Percentiles rank a stretch among this genome's conserved stretches.
phyloP scores from a whole-genome alignment of 2,329 filamentous ascomycete species.

The Sarocladiaceae sp. region DNA sequence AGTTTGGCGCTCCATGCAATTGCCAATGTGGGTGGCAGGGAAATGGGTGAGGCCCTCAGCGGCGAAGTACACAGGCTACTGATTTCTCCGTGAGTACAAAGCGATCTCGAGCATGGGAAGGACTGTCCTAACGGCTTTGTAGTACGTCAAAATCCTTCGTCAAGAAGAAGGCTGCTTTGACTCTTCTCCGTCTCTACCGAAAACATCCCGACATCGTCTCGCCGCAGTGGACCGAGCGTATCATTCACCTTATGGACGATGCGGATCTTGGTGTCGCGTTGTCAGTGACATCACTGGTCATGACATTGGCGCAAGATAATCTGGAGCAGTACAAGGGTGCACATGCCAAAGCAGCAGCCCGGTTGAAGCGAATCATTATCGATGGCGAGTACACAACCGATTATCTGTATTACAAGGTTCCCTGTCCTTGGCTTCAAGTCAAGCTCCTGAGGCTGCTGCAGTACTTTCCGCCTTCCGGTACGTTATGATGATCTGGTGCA shows the following conservation, averaged over 20 bases:
- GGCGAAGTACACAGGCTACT: slow-evolving; percentile 86
- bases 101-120: too few relatives aligned
- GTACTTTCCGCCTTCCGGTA: slow-evolving; percentile 92
- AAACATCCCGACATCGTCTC: slow-evolving; percentile 93
- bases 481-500: slow-evolving; percentile 18
- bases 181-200: slow-evolving; percentile 84
- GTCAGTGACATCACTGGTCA: slow-evolving; percentile 91
- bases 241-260: slow-evolving; percentile 99
- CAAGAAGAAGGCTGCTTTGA: slow-evolving; percentile 97
- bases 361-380: slow-evolving; percentile 82
- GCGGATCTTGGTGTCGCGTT: slow-evolving; percentile 87
- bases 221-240: slow-evolving; percentile 93
- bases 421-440: slow-evolving; percentile 96
- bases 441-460: slow-evolving; percentile 88
- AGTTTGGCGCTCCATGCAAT: slow-evolving; percentile 95
- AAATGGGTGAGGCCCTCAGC: slow-evolving; percentile 94
- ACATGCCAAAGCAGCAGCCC: slow-evolving; percentile 86
- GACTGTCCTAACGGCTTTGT: too few relatives aligned
- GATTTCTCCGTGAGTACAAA: slow-evolving; percentile 82
- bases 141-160: slow-evolving; percentile 86
- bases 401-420: slow-evolving; percentile 99
- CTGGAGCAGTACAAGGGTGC: slow-evolving; percentile 91
- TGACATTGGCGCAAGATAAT: slow-evolving; percentile 89
- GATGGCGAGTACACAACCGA: slow-evolving; percentile 85
- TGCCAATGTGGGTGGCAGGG: slow-evolving; percentile 90